Base-by-base conservation (phyloP, 2,329 filamentous ascomycete species). In the Fusarium torulosum region DNA sequence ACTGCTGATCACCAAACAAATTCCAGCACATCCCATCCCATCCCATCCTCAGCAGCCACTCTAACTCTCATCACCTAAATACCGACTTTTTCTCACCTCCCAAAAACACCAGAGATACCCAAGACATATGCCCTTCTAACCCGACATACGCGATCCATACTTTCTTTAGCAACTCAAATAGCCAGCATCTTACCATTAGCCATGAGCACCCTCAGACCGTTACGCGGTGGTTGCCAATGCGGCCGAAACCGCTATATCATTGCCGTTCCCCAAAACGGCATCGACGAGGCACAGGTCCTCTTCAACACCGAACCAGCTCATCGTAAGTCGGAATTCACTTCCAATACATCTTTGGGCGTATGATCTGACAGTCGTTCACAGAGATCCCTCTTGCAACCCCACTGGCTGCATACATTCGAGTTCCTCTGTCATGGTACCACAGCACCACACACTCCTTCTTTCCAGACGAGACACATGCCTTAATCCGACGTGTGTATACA, bases 241-340 rank as follows among this genome's bases (percentile, higher is more conserved):
- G 93, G 94, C 58, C 88, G 94, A 63, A 97, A 96, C 75, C 86
- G 90, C 75, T 97, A 97, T 80, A 84, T 89, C 59, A 88, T 97
- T 70, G 80, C 87, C 44, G 84, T 95, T 23, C 93, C 93, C 2
- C 77, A 82, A 20, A 79, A 84, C 70, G 81, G 85, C 40, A 79
- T 81, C 38, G 81, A 88, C 33, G 79, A 85, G 50, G 88, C 90
- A 17, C 85, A 89, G 69, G 88, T 96, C 21, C 86, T 93, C 65
- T 96, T 97, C 76, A 90, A 93, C 78, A 88, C 89, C 37, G 86
- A 88, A 60, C 82, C 84, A 56, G 82, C 84, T 38, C 91, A 92
- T 72, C 88, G 94, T 97, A 88, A 79, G 92, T 86, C 7, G 19
- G 38, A 19, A 25, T 19, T 25, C 17, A 21, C 37, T 49, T 23